phyloP scores from a whole-genome alignment of 1,139 yeast species.

The Yamadazyma kanchanaburiensis region DNA sequence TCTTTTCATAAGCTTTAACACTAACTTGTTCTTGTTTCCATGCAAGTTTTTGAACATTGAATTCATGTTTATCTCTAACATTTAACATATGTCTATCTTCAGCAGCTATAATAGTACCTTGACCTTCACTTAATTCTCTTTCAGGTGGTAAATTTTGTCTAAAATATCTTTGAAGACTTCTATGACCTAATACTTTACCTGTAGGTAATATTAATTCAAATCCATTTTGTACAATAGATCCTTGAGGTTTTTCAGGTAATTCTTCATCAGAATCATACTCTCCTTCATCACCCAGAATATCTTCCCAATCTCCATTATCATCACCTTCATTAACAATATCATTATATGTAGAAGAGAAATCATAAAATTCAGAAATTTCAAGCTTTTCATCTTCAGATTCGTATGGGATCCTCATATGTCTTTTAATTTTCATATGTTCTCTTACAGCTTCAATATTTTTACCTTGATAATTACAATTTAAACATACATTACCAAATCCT shows the following conservation, averaged over 20 bases:
- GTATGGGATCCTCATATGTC: conserved; percentile 88
- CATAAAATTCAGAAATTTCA: conserved; percentile 81
- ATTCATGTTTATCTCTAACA: conserved; percentile 49
- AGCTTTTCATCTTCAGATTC: conserved; percentile 79
- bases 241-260: conserved; percentile 30
- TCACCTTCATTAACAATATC: conserved; percentile 21
- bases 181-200: conserved; percentile 86
- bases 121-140: conserved; percentile 74
- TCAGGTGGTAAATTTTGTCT: conserved; percentile 79
- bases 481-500: conserved; percentile 81
- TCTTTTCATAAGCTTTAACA: conserved; percentile 69
- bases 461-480: conserved; percentile 83
- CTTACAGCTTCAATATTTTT: conserved; percentile 80
- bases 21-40: conserved; percentile 73
- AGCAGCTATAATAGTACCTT: conserved; percentile 91
- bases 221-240: conserved; percentile 52
- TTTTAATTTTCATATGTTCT: conserved; percentile 82
- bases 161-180: conserved; percentile 82
- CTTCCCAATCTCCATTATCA: conserved; percentile 42
- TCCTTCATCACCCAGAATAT: conserved; percentile 47
- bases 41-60: conserved; percentile 64
- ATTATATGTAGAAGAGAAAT: conserved; percentile 67
- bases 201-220: conserved; percentile 80
- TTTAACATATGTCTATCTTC: conserved; percentile 73
- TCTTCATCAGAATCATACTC: conserved; percentile 41